Conservation (phyloP, 1,284 basidiomycete species). For the Malassezia cuniculi region DNA sequence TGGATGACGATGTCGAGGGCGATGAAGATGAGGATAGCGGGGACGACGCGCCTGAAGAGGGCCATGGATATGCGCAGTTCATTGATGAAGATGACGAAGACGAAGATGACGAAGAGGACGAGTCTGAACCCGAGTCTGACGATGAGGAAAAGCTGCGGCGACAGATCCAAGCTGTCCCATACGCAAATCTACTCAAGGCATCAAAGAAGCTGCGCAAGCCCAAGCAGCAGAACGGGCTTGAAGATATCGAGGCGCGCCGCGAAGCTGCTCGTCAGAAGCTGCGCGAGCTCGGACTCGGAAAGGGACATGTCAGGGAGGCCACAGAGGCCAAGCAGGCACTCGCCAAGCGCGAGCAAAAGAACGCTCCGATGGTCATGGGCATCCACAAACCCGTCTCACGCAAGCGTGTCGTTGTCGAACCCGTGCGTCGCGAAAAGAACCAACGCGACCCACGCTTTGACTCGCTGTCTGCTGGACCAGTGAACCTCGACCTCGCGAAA, state of each 20-base stretch:
- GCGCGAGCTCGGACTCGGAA: constrained; percentile 8
- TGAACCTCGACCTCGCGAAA: constrained; percentile 58
- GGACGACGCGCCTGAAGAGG: neutral
- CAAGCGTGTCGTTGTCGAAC: constrained; percentile 61
- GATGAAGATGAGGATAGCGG: constrained; percentile 1
- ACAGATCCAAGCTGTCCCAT: constrained; percentile 15
- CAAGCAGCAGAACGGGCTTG: constrained; percentile 3
- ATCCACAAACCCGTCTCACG: constrained; percentile 77
- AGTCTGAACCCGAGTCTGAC: constrained; percentile 10
- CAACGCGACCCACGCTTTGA: constrained; percentile 81
- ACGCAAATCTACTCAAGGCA: neutral
- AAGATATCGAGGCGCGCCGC: constrained; percentile 18
- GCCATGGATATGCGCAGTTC: constrained; percentile 22
- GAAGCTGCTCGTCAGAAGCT: constrained; percentile 13
- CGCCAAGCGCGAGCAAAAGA: constrained; percentile 62
- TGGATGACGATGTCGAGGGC: constrained; percentile 2
- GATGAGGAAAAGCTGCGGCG: neutral
- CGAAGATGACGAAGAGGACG: constrained; percentile 48
- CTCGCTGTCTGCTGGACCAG: constrained; percentile 57
- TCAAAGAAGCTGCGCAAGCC: constrained; percentile 3
- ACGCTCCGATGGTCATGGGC: constrained; percentile 76
- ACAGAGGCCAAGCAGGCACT: constrained; percentile 13
- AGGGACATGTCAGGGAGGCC: neutral
- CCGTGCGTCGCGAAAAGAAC: constrained; percentile 50
- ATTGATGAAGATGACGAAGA: constrained; percentile 41